Evolutionary conservation across 2,329 filamentous ascomycete species (phyloP), one percentile per base, ranked within the genome.

Genomic region (Spiromastix sp.): DNA sequence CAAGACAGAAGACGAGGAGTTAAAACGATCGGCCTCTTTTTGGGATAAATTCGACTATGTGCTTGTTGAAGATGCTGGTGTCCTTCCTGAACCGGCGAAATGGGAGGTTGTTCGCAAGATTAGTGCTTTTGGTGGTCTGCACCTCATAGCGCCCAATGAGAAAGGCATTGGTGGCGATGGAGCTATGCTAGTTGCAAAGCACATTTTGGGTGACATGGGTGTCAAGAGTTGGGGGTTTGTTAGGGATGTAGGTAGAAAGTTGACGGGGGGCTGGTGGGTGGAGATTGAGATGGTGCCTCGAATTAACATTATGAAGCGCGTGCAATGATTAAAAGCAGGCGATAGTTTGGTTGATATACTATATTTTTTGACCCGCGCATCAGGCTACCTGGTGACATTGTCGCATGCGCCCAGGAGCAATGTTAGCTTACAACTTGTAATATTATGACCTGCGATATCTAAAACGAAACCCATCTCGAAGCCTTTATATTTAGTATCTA

Each of bases 21-120:
- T 48, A 2, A 64, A 74, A 21, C 56, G 67, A 1, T 60, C 68
- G 13, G 61, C 66, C 0, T 40, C 48, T 2, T 79, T 79, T 49
- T 79, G 74, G 75, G 52, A 60, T 1, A 52, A 59, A 4, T 75
- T 79, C 40, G 71, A 78, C 44, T 79, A 75, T 43, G 67, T 68
- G 2, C 54, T 79, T 16, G 61, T 70, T 1, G 75, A 79, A 51
- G 34, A 3, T 22, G n/a, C 2, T 20, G 10, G 10, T 28, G 13
- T 28, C 13, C 10, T 15, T 28, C 37, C 1, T 43, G 46, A 27
- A 59, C 38, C 60, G 68, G 7, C 52, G 64, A 57, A 51, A 3
- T 79, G 74, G 74, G 58, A 67, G 29, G 59, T 68, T 6, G 49
- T 70, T 2, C 62, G 66, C 21, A 62, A 62, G 2, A 57, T 76